These are phyloP conservation scores for Volvox reticuliferus DNA, from an alignment of 139 green algal species.

Conservation along the genomic window DNA sequence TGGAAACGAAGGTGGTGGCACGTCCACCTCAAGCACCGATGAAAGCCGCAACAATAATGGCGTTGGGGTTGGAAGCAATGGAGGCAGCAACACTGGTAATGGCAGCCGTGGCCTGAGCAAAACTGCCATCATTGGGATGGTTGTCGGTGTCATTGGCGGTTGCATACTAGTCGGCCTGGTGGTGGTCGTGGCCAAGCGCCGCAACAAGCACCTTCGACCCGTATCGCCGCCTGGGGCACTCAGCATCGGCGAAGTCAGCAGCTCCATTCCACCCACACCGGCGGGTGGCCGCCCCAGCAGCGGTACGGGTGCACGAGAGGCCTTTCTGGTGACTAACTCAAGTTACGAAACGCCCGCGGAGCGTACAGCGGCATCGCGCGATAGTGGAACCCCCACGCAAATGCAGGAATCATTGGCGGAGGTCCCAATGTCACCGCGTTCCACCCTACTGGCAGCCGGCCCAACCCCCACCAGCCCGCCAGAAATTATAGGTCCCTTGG, in stretches of 20 bases:
- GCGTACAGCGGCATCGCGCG: not conserved
- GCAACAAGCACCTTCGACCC: not conserved
- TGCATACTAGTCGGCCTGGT: not conserved
- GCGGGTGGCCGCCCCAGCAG: not conserved
- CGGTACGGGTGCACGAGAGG: not conserved
- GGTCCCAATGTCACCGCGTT: not conserved
- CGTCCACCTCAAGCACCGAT: not conserved
- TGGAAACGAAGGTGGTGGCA: too few relatives aligned
- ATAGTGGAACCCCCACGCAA: too few relatives aligned
- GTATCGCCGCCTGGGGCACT: not conserved
- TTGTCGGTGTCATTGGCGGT: not conserved
- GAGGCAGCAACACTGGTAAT: not conserved
- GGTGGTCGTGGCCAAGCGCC: not conserved
- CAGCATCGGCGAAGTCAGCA: not conserved
- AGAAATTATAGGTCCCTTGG: not conserved
- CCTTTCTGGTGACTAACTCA: not conserved
- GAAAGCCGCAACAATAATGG: too few relatives aligned
- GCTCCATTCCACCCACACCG: not conserved
- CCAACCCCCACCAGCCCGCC: not conserved
- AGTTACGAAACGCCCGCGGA: constrained; percentile 9
- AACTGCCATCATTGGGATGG: not conserved
- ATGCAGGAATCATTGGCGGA: not conserved
- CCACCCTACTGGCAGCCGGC: not conserved
- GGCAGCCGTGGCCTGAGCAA: not conserved
- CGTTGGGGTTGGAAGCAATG: too few relatives aligned